These are phyloP conservation scores for Epicoccum nigrum DNA, from an alignment of 2,329 filamentous ascomycete species.

Conservation along the genomic window DNA sequence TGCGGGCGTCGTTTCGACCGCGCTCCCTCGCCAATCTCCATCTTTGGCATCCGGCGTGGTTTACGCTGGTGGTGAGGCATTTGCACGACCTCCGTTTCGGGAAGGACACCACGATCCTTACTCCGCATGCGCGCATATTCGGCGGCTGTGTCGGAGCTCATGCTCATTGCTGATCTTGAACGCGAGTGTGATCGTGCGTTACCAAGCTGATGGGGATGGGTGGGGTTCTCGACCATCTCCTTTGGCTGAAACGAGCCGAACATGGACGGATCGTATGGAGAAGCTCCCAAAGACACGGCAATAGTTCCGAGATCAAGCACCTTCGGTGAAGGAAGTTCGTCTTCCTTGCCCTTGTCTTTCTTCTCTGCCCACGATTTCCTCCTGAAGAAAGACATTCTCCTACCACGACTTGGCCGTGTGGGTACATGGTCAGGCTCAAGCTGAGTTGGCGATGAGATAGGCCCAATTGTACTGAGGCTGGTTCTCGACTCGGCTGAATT, in stretches of 20 bases:
- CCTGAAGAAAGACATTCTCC: conserved; percentile 41
- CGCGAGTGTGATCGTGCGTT: conserved; percentile 33
- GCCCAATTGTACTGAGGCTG: conserved; percentile 11
- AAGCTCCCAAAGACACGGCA: conserved; percentile 49
- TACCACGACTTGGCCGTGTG: conserved; percentile 30
- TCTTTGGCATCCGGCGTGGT: conserved; percentile 38
- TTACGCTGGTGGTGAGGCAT: conserved; percentile 33
- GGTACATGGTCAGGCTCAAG: conserved; percentile 32
- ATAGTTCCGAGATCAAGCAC: conserved; percentile 51
- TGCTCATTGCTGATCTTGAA: conserved; percentile 40
- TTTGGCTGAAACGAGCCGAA: conserved; percentile 18
- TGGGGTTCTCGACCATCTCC: conserved; percentile 30
- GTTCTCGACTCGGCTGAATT: conserved; percentile 10
- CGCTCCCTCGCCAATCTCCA: conserved; percentile 32
- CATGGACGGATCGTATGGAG: conserved; percentile 53
- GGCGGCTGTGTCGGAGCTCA: conserved; percentile 45
- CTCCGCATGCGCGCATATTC: conserved; percentile 46
- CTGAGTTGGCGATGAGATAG: conserved; percentile 7
- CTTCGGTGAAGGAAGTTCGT: conserved; percentile 26
- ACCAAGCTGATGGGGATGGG: conserved; percentile 46
- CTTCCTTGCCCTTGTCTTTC: conserved; percentile 23
- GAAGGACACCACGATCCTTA: conserved; percentile 35
- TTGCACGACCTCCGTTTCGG: conserved; percentile 25
- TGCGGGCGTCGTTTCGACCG: conserved; percentile 25
- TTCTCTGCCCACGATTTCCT: conserved; percentile 35